Evolutionary conservation across 768 basidiomycete genomes (phyloP).

Genomic region (Rhodocollybia butyracea): DNA sequence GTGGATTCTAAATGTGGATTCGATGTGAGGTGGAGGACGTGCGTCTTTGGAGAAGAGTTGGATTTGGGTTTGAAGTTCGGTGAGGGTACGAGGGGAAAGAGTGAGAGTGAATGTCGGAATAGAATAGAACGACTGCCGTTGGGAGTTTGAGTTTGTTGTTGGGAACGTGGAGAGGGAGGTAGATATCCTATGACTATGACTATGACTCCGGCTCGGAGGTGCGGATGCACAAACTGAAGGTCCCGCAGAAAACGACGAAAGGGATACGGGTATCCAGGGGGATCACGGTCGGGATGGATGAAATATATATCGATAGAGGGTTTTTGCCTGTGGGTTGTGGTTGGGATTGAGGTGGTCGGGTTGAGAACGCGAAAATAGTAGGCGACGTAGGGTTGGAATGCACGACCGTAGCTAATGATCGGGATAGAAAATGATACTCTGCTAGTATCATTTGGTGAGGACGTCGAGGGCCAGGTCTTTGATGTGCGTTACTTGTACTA

Average conservation of each 20-base stretch:
- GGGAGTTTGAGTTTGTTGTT: not conserved
- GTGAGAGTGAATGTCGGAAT: not conserved
- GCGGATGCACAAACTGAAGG: too few relatives aligned
- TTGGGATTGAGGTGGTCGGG: slow-evolving; percentile 16
- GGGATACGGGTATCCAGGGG: too few relatives aligned
- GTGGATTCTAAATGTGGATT: not conserved
- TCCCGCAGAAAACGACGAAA: not conserved
- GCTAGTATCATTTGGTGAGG: slow-evolving; percentile 17
- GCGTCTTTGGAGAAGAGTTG: not conserved
- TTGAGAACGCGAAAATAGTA: slow-evolving; percentile 30
- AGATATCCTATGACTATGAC: not conserved
- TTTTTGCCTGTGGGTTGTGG: slow-evolving; percentile 18
- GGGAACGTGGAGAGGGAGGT: not conserved
- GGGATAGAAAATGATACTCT: slow-evolving; percentile 30
- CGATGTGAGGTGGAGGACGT: not conserved
- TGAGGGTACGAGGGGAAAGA: not conserved
- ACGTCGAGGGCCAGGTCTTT: slow-evolving; percentile 11
- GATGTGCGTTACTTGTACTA: slow-evolving; percentile 59
- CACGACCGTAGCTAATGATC: slow-evolving; percentile 61
- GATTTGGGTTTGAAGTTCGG: not conserved
- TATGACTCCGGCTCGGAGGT: too few relatives aligned
- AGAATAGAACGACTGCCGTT: not conserved
- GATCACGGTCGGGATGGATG: slow-evolving; percentile 20
- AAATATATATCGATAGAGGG: slow-evolving; percentile 50
- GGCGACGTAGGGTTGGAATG: slow-evolving; percentile 71